Evolutionary conservation across 352 stramenopile genomes (phyloP).

Genomic region (Elongisporangium undulatum): DNA sequence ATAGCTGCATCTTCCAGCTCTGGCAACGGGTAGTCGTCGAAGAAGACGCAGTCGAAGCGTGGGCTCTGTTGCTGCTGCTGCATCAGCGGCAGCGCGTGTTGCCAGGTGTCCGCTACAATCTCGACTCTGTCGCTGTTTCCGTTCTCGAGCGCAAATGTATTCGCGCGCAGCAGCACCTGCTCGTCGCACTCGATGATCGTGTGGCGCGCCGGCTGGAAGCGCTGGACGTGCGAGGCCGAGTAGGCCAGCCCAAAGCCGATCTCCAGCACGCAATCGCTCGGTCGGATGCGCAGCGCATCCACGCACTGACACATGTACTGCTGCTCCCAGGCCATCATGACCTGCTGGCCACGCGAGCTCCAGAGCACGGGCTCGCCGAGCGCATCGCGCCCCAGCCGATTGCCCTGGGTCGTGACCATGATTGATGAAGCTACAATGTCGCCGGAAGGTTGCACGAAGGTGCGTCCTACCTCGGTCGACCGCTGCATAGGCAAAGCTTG

Average conservation of each 20-base stretch:
- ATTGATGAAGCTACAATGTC: background rate
- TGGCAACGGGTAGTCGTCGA: conserved; percentile 75
- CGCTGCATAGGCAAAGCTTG: conserved; percentile 17
- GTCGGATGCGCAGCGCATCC: conserved; percentile 45
- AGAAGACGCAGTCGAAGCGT: conserved; percentile 75
- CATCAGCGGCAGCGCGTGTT: conserved; percentile 45
- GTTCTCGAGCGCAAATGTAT: conserved; percentile 36
- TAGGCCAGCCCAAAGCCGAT: conserved; percentile 86
- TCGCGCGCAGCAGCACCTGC: conserved; percentile 38
- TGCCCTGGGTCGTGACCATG: conserved; percentile 35
- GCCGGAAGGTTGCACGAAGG: conserved; percentile 17
- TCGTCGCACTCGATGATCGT: conserved; percentile 81
- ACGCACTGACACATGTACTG: conserved; percentile 79
- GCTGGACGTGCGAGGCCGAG: conserved; percentile 70
- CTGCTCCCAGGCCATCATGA: conserved; percentile 89
- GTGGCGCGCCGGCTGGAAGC: conserved; percentile 40
- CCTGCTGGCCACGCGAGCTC: conserved; percentile 73
- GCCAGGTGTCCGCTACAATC: conserved; percentile 67
- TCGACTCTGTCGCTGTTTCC: conserved; percentile 17
- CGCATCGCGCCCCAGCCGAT: conserved; percentile 36
- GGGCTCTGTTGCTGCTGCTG: conserved; percentile 2
- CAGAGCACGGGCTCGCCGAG: conserved; percentile 40
- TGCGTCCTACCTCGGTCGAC: conserved; percentile 18
- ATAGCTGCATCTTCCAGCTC: conserved; percentile 24
- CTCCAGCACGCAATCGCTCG: conserved; percentile 62